These are phyloP conservation scores for Boeremia exigua DNA, from an alignment of 2,329 filamentous ascomycete genomes.

Conservation along the genomic window DNA sequence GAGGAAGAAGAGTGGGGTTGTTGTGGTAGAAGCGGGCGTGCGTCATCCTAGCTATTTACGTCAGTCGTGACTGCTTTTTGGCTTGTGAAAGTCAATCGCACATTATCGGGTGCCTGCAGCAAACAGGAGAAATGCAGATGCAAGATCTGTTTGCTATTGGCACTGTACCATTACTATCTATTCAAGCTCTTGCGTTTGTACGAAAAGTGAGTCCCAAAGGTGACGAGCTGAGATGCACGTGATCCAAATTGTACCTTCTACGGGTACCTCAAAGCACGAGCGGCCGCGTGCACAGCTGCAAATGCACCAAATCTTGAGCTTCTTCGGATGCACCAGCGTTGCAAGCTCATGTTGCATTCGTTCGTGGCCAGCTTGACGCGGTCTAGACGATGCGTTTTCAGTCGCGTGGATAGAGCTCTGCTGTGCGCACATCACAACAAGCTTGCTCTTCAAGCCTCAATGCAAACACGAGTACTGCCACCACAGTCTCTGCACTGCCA, in stretches of 20 bases:
- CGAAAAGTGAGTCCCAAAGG: too few species aligned
- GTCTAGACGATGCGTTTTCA: neutral
- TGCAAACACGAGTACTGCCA: neutral
- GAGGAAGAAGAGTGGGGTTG: slow-evolving; percentile 25
- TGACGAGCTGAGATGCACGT: neutral
- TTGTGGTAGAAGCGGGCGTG: slow-evolving; percentile 33
- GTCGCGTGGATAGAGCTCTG: neutral
- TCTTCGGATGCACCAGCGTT: neutral
- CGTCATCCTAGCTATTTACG: slow-evolving; percentile 44
- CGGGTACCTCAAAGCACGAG: too few species aligned
- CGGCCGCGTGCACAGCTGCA: too few species aligned
- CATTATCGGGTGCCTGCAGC: slow-evolving; percentile 19
- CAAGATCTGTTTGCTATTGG: neutral
- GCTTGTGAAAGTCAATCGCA: slow-evolving; percentile 12
- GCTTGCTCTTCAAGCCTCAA: neutral
- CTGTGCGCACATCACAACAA: neutral
- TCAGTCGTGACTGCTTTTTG: slow-evolving; percentile 19
- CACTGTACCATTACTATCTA: neutral
- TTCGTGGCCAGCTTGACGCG: neutral
- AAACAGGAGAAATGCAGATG: slow-evolving; percentile 1
- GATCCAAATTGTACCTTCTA: neutral
- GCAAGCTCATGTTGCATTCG: neutral
- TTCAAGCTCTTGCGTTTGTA: neutral
- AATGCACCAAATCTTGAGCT: too few species aligned
- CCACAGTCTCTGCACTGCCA: too few species aligned